phyloP scores from a whole-genome alignment of 176 grass and related monocot genomes.

The Microstegium vimineum region DNA sequence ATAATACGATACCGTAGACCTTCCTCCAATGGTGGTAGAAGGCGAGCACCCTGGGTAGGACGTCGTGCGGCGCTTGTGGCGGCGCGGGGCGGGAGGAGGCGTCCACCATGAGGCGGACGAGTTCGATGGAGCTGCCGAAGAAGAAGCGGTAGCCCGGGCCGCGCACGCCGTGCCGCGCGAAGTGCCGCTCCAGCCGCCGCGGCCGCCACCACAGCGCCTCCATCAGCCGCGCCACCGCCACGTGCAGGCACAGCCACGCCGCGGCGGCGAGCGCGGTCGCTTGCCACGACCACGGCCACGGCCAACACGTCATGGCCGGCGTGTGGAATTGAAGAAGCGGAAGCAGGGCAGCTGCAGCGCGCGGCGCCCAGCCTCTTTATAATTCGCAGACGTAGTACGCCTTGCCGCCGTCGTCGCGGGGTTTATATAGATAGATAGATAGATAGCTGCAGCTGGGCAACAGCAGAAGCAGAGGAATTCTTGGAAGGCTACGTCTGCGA shows the following conservation, averaged over 20 bases:
- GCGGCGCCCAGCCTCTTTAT: neutral
- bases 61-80: constrained; percentile 57
- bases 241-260: constrained; percentile 26
- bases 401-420: neutral
- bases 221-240: constrained; percentile 20
- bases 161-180: constrained; percentile 65
- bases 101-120: constrained; percentile 64
- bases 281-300: constrained; percentile 17
- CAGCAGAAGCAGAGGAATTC: neutral
- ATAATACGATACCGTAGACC: constrained; percentile 61
- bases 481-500: neutral
- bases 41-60: constrained; percentile 82
- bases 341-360: neutral
- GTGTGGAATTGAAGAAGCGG: neutral
- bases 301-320: neutral
- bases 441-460: neutral
- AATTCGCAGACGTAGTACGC: neutral
- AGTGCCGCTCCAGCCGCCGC: constrained; percentile 62
- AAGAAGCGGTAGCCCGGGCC: constrained; percentile 86
- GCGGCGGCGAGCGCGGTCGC: constrained; percentile 28
- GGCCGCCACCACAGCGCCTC: constrained; percentile 88
- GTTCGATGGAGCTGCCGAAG: constrained; percentile 80
- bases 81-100: constrained; percentile 58
- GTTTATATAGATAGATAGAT: constrained; percentile 19
- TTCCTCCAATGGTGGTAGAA: constrained; percentile 93